Evolutionary conservation across 202 grass and related monocot species (phyloP).

Genomic region (Panicum virgatum): DNA sequence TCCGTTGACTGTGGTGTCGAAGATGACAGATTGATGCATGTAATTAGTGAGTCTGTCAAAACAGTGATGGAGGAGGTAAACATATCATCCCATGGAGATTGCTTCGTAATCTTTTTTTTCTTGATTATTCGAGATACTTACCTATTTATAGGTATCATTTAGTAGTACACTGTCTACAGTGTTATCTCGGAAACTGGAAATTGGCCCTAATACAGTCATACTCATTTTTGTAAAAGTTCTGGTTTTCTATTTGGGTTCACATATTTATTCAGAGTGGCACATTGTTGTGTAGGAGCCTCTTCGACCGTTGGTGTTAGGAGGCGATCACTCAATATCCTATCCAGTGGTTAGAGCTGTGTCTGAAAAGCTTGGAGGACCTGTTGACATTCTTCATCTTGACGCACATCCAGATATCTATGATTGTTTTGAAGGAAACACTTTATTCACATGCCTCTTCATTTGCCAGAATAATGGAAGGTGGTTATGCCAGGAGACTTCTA

Average conservation of each 20-base stretch:
- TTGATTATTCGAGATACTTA: constrained; percentile 10
- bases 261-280: neutral
- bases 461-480: constrained; percentile 99
- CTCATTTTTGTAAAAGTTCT: neutral
- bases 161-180: neutral
- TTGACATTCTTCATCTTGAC: constrained; percentile 96
- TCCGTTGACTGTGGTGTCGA: constrained; percentile 91
- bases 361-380: constrained; percentile 90
- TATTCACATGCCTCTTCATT: constrained; percentile 98
- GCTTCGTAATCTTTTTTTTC: neutral
- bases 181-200: constrained; percentile 1
- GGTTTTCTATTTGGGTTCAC: neutral
- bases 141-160: neutral
- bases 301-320: constrained; percentile 84
- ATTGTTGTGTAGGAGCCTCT: constrained; percentile 64
- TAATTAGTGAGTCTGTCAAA: constrained; percentile 94
- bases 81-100: neutral
- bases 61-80: constrained; percentile 91
- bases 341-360: constrained; percentile 95
- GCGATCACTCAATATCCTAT: constrained; percentile 97
- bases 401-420: constrained; percentile 99
- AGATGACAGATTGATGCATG: constrained; percentile 87
- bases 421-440: constrained; percentile 83
- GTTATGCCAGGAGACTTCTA: constrained; percentile 85
- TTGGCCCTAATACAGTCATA: neutral